Evolutionary conservation across 208 protist genomes (phyloP).

Genomic region (Phytomonas francai): DNA sequence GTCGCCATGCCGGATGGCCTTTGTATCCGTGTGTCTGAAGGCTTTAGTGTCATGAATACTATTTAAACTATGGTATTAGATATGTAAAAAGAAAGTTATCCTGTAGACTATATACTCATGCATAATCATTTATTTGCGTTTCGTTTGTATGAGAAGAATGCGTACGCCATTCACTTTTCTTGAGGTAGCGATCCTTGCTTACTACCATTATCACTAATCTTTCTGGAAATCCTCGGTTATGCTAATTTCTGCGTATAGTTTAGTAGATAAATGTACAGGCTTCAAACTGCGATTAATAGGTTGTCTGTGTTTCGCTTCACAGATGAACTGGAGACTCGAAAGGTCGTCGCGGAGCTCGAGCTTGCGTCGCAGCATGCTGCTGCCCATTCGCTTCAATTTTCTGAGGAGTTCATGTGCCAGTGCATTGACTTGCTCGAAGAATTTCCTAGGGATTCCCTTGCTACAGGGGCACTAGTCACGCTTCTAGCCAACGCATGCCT

Average conservation of each 20-base stretch:
- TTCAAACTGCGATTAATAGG: conserved; percentile 20
- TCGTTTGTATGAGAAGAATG: not conserved
- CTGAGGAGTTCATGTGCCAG: conserved; percentile 35
- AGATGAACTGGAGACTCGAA: conserved; percentile 3
- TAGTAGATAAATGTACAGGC: not conserved
- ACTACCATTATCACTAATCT: not conserved
- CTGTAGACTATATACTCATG: not conserved
- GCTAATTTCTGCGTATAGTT: not conserved
- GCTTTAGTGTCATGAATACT: not conserved
- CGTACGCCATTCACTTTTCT: not conserved
- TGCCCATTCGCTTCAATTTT: conserved; percentile 27
- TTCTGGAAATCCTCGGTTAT: not conserved
- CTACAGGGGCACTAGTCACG: conserved; percentile 26
- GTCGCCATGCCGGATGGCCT: not conserved
- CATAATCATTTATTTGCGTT: not conserved
- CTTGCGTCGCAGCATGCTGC: conserved; percentile 18
- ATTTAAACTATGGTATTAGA: not conserved
- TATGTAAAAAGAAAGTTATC: not conserved
- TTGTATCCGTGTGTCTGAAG: not conserved
- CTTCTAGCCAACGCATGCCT: conserved; percentile 60
- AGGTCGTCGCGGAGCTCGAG: conserved; percentile 27
- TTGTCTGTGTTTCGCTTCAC: conserved; percentile 28
- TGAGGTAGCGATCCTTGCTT: not conserved
- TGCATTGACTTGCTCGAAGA: conserved; percentile 52
- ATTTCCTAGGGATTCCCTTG: conserved; percentile 14